These are phyloP conservation scores for Hirsutella thompsonii DNA, from an alignment of 2,329 filamentous ascomycete genomes.

Conservation along the genomic window DNA sequence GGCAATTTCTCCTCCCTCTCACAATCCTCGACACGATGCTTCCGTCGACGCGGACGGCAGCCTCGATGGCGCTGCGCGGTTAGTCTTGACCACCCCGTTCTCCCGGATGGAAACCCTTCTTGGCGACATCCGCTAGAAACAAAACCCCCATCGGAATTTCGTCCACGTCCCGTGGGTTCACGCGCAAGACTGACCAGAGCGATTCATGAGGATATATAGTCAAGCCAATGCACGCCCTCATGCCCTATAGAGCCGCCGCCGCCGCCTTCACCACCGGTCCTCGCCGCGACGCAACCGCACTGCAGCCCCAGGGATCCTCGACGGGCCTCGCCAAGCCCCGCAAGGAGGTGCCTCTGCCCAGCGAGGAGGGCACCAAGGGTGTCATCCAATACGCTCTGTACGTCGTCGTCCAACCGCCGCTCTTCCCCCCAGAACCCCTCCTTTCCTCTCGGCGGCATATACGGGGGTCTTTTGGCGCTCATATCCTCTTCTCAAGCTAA, in stretches of 20 bases:
- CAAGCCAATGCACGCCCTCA: conserved; percentile 50
- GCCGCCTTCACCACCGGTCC: conserved; percentile 54
- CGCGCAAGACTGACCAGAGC: too few relatives aligned
- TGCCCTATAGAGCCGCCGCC: conserved; percentile 46
- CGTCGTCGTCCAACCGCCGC: conserved; percentile 19
- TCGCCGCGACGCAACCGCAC: conserved; percentile 46
- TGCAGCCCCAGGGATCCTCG: conserved; percentile 40
- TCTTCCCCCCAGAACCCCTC: too few relatives aligned
- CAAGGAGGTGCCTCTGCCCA: conserved; percentile 63
- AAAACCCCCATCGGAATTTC: too few relatives aligned
- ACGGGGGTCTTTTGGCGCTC: too few relatives aligned
- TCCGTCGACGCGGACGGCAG: conserved; percentile 34
- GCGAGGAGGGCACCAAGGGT: conserved; percentile 69
- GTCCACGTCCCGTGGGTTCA: too few relatives aligned
- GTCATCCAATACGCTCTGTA: conserved; percentile 79
- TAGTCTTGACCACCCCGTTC: conserved; percentile 6
- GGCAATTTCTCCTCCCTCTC: not conserved
- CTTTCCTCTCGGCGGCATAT: too few relatives aligned
- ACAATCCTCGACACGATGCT: conserved; percentile 25
- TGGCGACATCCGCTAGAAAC: not conserved
- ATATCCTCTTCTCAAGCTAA: too few relatives aligned
- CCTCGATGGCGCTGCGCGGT: conserved; percentile 41
- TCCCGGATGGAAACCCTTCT: not conserved
- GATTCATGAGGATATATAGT: too few relatives aligned
- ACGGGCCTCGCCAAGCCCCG: conserved; percentile 41